These are phyloP conservation scores for Cotoneaster glaucophyllus DNA, from an alignment of 306 rosid species.

Conservation along the genomic window DNA sequence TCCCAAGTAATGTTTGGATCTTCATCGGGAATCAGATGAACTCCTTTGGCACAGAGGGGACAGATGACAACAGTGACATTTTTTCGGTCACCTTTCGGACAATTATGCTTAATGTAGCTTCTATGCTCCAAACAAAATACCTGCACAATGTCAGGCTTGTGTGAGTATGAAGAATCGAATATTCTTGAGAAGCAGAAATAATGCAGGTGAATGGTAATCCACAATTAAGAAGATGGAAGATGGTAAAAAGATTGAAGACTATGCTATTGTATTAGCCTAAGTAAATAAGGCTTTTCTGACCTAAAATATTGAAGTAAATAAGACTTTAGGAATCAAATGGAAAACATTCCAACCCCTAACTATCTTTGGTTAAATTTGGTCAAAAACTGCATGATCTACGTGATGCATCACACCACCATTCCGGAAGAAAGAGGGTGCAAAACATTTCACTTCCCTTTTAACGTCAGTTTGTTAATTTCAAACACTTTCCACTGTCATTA, in stretches of 20 bases:
- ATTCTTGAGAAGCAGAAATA: background rate
- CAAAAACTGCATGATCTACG: background rate
- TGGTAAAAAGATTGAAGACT: background rate
- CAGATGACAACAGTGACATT: slow-evolving; percentile 80
- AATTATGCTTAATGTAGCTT: slow-evolving; percentile 59
- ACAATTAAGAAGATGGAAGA: background rate
- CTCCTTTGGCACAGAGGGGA: slow-evolving; percentile 82
- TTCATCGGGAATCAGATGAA: slow-evolving; percentile 65
- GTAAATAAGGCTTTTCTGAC: background rate
- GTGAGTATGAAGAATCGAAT: background rate
- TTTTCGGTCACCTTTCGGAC: slow-evolving; percentile 49
- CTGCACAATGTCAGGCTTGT: slow-evolving; percentile 28
- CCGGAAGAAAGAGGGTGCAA: background rate
- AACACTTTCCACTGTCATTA: background rate
- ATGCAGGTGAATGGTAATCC: background rate
- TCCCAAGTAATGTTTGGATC: slow-evolving; percentile 88
- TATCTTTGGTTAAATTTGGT: background rate
- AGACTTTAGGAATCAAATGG: background rate
- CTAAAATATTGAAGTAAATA: background rate
- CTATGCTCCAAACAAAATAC: slow-evolving; percentile 85
- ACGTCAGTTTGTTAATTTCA: background rate
- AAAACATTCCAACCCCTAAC: background rate
- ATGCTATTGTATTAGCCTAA: background rate
- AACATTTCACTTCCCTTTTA: background rate
- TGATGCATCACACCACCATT: background rate